A percentile compares a stretch with the other conserved stretches of the same genome.
Conservation (phyloP, 2,329 filamentous ascomycete genomes). For the Hypoxylon sp. region DNA sequence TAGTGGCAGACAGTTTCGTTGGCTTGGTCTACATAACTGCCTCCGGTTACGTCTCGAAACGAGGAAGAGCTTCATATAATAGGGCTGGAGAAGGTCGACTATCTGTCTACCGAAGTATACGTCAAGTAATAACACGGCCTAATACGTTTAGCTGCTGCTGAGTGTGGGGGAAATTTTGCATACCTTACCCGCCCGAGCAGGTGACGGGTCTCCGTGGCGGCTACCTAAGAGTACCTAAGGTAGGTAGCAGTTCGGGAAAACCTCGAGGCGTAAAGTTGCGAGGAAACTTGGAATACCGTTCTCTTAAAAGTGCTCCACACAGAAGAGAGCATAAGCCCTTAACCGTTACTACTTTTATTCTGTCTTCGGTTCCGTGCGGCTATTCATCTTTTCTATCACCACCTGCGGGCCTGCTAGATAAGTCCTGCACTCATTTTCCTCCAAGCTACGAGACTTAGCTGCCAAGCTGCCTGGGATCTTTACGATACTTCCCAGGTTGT, state of each 20-base stretch:
- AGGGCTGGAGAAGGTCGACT: conserved; percentile 19
- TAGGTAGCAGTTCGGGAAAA: conserved; percentile 45
- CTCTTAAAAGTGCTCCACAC: conserved; percentile 39
- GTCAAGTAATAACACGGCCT: conserved; percentile 28
- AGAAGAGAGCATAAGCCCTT: conserved; percentile 39
- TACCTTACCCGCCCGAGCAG: conserved; percentile 42
- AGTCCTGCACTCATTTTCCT: conserved; percentile 27
- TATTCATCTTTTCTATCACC: conserved; percentile 31
- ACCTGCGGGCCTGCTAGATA: conserved; percentile 26
- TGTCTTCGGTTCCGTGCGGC: conserved; percentile 32
- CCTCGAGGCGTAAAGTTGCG: conserved; percentile 41
- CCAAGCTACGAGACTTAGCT: conserved; percentile 29
- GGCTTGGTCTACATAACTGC: conserved; percentile 24
- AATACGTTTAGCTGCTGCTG: conserved; percentile 39
- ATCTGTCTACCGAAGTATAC: conserved; percentile 25
- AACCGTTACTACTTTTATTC: conserved; percentile 37
- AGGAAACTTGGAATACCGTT: conserved; percentile 28
- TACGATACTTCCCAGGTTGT: conserved; percentile 32
- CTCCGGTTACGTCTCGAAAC: conserved; percentile 14
- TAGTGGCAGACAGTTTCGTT: conserved; percentile 33
- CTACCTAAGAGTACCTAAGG: too few relatives aligned
- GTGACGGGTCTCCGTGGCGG: conserved; percentile 43
- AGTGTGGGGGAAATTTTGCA: conserved; percentile 37
- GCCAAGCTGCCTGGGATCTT: conserved; percentile 21
- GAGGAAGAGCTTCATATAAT: conserved; percentile 19